Percentiles rank a stretch among this genome's conserved stretches.
Evolutionary conservation across 1,284 basidiomycete species (phyloP).

Genomic region (Microbotryum saponariae): DNA sequence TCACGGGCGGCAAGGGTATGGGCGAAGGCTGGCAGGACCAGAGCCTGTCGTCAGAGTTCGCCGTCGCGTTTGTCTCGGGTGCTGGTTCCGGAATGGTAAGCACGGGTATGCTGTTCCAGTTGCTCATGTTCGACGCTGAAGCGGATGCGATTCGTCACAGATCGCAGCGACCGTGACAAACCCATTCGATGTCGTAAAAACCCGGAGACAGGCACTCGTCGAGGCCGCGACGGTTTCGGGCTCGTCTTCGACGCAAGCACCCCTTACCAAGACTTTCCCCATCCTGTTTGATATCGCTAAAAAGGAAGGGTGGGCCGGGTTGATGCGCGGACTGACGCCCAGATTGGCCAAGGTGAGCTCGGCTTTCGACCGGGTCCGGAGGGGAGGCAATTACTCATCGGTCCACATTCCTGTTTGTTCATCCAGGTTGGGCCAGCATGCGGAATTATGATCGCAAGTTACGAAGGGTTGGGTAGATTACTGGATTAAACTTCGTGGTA

Average conservation of each 20-base stretch:
- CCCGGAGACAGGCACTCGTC: constrained; percentile 58
- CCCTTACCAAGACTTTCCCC: constrained; percentile 47
- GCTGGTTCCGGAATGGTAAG: constrained; percentile 61
- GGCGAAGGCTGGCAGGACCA: constrained; percentile 44
- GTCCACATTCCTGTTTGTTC: background rate
- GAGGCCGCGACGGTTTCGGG: constrained; percentile 1
- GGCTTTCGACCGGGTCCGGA: background rate
- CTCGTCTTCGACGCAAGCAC: background rate
- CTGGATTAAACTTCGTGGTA: background rate
- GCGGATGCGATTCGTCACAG: constrained; percentile 13
- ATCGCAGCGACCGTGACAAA: constrained; percentile 82
- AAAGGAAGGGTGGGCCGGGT: constrained; percentile 66
- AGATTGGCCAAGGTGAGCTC: constrained; percentile 68
- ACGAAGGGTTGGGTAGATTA: constrained; percentile 49
- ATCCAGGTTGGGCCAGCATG: constrained; percentile 78
- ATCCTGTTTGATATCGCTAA: constrained; percentile 62
- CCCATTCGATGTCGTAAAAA: constrained; percentile 95
- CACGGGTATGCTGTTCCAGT: background rate
- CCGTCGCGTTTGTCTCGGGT: constrained; percentile 71
- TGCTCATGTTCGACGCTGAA: background rate
- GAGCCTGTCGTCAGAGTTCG: constrained; percentile 59
- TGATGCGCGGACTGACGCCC: constrained; percentile 80
- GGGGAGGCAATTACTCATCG: background rate
- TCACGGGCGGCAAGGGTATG: constrained; percentile 40
- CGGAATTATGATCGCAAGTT: constrained; percentile 94